Evolutionary conservation across 2,329 filamentous ascomycete genomes (phyloP).

Genomic region (Penicillium sp.): DNA sequence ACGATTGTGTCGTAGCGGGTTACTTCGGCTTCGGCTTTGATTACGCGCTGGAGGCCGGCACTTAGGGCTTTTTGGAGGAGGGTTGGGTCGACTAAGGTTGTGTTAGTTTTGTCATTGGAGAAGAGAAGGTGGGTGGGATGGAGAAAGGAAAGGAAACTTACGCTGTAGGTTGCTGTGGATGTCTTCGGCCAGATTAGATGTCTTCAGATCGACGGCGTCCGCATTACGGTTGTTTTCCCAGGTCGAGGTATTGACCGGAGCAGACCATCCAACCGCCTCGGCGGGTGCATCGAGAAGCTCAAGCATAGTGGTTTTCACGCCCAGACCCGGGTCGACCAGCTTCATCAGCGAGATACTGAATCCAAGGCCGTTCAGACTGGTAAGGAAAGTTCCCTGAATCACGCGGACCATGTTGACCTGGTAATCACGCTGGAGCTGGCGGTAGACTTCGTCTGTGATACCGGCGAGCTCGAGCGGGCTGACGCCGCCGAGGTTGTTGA

Average conservation of each 20-base stretch:
- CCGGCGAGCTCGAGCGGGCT: constrained; percentile 65
- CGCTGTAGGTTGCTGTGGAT: constrained; percentile 54
- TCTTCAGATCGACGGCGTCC: constrained; percentile 42
- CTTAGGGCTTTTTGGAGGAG: constrained; percentile 54
- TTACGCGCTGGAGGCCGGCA: constrained; percentile 57
- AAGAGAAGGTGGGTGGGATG: not conserved
- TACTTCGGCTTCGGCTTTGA: constrained; percentile 62
- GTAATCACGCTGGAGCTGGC: constrained; percentile 58
- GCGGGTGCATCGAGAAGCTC: constrained; percentile 66
- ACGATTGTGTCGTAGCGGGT: constrained; percentile 75
- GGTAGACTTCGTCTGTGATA: constrained; percentile 64
- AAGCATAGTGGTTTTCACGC: constrained; percentile 55
- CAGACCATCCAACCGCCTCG: constrained; percentile 66
- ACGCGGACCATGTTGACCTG: constrained; percentile 61
- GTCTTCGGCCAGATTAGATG: constrained; percentile 43
- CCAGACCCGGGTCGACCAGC: constrained; percentile 58
- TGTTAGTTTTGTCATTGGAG: constrained; percentile 6
- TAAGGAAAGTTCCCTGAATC: constrained; percentile 68
- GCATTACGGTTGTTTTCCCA: constrained; percentile 53
- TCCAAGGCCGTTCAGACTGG: constrained; percentile 67
- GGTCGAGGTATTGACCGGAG: constrained; percentile 57
- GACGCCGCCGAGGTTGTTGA: constrained; percentile 70
- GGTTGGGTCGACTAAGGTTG: constrained; percentile 46
- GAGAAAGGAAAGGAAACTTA: constrained; percentile 30
- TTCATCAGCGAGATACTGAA: constrained; percentile 68